These are phyloP conservation scores for Paraurostyla sp. DNA, from an alignment of 73 alveolate species.

Conservation along the genomic window DNA sequence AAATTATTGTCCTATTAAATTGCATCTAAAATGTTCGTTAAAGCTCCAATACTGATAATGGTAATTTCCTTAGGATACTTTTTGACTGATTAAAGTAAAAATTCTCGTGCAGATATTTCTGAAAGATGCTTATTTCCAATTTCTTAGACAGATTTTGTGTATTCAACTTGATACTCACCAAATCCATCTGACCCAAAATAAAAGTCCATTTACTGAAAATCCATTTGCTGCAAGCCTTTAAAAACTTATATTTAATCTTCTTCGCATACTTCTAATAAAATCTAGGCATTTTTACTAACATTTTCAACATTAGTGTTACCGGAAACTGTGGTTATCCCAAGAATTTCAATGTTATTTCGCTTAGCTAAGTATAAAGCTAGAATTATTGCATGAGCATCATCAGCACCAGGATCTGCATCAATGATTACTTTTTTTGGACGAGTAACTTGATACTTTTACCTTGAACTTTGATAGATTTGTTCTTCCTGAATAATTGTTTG, in stretches of 20 bases:
- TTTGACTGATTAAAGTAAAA: neutral
- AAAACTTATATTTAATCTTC: neutral
- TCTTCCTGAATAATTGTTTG: no score
- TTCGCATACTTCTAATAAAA: neutral
- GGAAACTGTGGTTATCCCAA: constrained; percentile 78
- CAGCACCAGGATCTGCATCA: constrained; percentile 82
- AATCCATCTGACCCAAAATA: constrained; percentile 22
- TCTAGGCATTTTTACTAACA: constrained; percentile 59
- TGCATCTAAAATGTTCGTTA: constrained; percentile 9
- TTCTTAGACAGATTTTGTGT: neutral
- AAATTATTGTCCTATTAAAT: neutral
- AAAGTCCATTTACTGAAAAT: neutral
- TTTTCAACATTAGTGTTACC: constrained; percentile 76
- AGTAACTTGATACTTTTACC: no score
- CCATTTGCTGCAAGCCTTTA: constrained; percentile 39
- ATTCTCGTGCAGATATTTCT: neutral
- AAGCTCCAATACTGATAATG: neutral
- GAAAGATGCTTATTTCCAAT: neutral
- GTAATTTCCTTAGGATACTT: constrained; percentile 22
- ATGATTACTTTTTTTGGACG: constrained; percentile 72
- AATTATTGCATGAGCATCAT: constrained; percentile 81
- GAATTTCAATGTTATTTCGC: constrained; percentile 18
- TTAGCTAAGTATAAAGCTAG: constrained; percentile 64
- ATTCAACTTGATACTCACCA: neutral
- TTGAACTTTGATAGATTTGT: no score